phyloP scores from a whole-genome alignment of 2,329 filamentous ascomycete species.

The Dactylonectria macrodidyma region DNA sequence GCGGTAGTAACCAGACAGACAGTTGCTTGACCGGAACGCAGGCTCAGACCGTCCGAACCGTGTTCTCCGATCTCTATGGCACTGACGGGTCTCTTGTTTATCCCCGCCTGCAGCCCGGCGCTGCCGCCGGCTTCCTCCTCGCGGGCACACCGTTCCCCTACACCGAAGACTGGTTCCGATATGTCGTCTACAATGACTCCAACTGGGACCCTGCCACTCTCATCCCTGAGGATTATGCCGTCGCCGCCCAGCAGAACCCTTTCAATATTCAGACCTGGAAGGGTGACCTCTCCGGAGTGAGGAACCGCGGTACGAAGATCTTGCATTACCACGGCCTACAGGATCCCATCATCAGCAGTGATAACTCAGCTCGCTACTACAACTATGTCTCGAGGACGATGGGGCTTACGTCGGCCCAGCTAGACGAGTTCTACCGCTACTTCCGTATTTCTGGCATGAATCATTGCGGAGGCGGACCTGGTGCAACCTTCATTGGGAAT shows the following conservation, averaged over 20 bases:
- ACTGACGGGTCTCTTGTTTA: constrained; percentile 56
- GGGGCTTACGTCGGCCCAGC: constrained; percentile 43
- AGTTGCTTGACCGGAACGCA: constrained; percentile 12
- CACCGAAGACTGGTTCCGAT: constrained; percentile 51
- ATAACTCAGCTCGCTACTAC: constrained; percentile 45
- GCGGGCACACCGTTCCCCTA: constrained; percentile 22
- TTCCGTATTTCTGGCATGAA: constrained; percentile 67
- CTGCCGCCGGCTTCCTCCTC: constrained; percentile 48
- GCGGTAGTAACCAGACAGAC: constrained; percentile 32
- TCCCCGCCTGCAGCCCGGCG: constrained; percentile 64
- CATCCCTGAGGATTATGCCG: constrained; percentile 38
- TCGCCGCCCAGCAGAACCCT: constrained; percentile 54
- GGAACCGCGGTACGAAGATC: constrained; percentile 59
- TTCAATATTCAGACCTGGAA: constrained; percentile 58
- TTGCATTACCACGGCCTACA: constrained; percentile 62
- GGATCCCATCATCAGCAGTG: constrained; percentile 38
- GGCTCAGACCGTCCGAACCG: constrained; percentile 34
- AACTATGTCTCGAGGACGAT: constrained; percentile 37
- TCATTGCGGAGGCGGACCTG: constrained; percentile 63
- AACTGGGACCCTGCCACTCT: constrained; percentile 47
- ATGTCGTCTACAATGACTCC: constrained; percentile 59
- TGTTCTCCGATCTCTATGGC: constrained; percentile 47
- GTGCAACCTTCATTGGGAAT: constrained; percentile 56
- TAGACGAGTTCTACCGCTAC: constrained; percentile 66
- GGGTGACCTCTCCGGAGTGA: constrained; percentile 57